These are phyloP conservation scores for Fusarium sp. DNA, from an alignment of 2,329 filamentous ascomycete species.

Conservation along the genomic window DNA sequence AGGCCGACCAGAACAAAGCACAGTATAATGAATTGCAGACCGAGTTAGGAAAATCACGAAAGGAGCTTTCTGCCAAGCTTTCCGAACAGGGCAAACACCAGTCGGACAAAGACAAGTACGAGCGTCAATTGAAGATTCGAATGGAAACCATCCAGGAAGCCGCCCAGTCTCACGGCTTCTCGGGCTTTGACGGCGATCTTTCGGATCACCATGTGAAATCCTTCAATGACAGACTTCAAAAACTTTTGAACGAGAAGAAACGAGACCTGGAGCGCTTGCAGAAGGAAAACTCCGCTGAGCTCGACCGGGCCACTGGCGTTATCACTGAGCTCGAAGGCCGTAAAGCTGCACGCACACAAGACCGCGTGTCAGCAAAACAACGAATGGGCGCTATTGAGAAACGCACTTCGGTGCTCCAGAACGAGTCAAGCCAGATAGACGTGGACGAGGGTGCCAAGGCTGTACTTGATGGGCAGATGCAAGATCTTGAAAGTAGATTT, in stretches of 20 bases:
- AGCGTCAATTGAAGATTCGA: constrained; percentile 78
- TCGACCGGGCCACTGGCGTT: constrained; percentile 74
- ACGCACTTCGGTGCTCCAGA: constrained; percentile 72
- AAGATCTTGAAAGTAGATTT: constrained; percentile 73
- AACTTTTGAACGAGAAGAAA: constrained; percentile 80
- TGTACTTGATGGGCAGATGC: constrained; percentile 76
- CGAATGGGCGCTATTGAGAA: constrained; percentile 79
- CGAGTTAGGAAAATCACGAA: constrained; percentile 56
- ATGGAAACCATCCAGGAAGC: constrained; percentile 80
- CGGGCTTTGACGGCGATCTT: constrained; percentile 83
- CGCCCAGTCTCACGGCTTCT: constrained; percentile 79
- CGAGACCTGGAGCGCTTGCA: constrained; percentile 78
- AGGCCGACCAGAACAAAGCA: constrained; percentile 69
- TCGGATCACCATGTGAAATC: constrained; percentile 76
- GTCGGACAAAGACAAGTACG: constrained; percentile 87
- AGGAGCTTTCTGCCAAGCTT: constrained; percentile 60
- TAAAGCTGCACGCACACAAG: constrained; percentile 76
- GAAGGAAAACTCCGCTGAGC: constrained; percentile 76
- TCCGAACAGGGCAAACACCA: constrained; percentile 80
- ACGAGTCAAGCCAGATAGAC: constrained; percentile 74
- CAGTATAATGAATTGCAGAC: constrained; percentile 73
- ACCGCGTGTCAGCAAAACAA: constrained; percentile 76
- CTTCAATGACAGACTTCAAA: constrained; percentile 82
- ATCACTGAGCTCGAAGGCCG: constrained; percentile 79
- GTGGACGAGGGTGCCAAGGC: constrained; percentile 88